A percentile compares a stretch with the other conserved stretches of the same genome.
These are phyloP conservation scores for Peniophora sp. DNA, from an alignment of 1,284 basidiomycete genomes.

Conservation along the genomic window DNA sequence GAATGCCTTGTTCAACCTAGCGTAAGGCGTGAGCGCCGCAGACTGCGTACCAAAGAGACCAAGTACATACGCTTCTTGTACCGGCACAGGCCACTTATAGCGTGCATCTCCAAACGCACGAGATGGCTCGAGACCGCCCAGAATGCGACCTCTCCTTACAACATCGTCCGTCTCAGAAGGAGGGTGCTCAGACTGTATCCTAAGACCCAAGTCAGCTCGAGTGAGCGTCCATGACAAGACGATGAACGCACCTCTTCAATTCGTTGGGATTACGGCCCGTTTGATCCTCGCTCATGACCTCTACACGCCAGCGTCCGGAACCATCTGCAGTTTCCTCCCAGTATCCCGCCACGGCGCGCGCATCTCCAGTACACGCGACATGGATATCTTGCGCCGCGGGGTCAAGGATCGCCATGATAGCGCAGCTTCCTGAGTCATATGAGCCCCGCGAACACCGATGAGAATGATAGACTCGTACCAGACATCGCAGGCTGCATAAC, in stretches of 20 bases:
- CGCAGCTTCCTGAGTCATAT: constrained; percentile 66
- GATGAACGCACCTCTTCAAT: constrained; percentile 44
- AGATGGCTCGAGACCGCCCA: constrained; percentile 92
- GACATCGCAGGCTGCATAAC: constrained; percentile 76
- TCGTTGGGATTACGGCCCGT: constrained; percentile 90
- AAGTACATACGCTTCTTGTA: constrained; percentile 62
- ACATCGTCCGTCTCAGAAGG: constrained; percentile 74
- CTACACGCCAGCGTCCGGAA: constrained; percentile 73
- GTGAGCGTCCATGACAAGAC: background rate
- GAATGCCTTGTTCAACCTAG: constrained; percentile 61
- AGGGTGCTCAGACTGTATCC: constrained; percentile 89
- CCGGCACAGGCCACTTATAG: constrained; percentile 80
- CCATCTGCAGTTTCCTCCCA: constrained; percentile 66
- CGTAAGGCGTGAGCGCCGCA: constrained; percentile 2
- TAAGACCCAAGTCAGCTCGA: constrained; percentile 20
- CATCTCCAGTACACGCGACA: constrained; percentile 90
- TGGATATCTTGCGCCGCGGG: constrained; percentile 76
- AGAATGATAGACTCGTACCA: constrained; percentile 29
- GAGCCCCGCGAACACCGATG: background rate
- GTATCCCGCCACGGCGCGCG: constrained; percentile 90
- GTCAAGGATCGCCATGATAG: constrained; percentile 80
- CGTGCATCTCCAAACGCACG: constrained; percentile 93
- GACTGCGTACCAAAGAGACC: constrained; percentile 3
- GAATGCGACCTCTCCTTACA: constrained; percentile 78
- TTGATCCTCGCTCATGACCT: constrained; percentile 92